Evolutionary conservation across 441 rosid genomes (phyloP).

Genomic region (Gossypium gossypioides): DNA sequence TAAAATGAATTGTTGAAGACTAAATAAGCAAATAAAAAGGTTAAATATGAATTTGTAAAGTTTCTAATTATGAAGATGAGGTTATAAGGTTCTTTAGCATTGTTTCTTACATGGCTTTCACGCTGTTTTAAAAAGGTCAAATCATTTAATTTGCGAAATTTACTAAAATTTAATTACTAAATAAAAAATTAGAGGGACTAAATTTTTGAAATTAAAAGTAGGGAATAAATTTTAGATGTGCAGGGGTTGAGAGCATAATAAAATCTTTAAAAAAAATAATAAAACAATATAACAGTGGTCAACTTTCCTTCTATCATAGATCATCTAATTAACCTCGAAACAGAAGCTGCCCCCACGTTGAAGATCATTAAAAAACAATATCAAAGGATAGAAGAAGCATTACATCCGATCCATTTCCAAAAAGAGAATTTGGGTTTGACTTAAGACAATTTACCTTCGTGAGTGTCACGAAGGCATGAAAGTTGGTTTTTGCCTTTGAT

Average conservation of each 20-base stretch:
- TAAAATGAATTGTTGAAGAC: no score
- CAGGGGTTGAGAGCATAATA: not conserved
- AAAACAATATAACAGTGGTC: not conserved
- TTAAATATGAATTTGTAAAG: no score
- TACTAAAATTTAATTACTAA: no score
- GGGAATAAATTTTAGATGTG: no score
- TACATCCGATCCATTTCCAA: not conserved
- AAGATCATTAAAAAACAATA: not conserved
- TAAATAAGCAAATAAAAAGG: no score
- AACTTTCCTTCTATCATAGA: not conserved
- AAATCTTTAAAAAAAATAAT: not conserved
- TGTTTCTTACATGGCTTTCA: no score
- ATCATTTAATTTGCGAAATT: no score
- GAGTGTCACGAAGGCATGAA: conserved; percentile 1
- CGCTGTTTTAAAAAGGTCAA: no score
- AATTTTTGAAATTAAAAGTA: no score
- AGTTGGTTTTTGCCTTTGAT: not conserved
- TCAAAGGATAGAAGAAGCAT: not conserved
- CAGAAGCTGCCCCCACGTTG: not conserved
- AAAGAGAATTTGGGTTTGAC: not conserved
- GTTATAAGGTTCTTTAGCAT: no score
- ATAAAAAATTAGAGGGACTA: no score
- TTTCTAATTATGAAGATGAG: no score
- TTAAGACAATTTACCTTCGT: not conserved
- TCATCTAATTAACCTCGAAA: not conserved